Evolutionary conservation across 2,329 filamentous ascomycete species (phyloP).

Genomic region (Bipolaris victoriae): DNA sequence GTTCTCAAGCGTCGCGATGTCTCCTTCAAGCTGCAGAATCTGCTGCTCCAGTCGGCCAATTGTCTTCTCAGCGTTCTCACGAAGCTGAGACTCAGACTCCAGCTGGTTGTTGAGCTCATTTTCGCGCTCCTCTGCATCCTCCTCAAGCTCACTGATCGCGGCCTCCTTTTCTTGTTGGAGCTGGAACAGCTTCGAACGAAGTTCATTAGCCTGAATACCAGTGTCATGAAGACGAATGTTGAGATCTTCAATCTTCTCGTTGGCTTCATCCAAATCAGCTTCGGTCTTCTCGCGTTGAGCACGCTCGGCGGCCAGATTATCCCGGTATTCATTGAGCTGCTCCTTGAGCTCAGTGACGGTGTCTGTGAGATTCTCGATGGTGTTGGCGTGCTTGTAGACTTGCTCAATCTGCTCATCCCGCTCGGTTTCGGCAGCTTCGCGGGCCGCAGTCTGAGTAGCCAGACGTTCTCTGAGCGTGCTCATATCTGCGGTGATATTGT

Average conservation of each 20-base stretch:
- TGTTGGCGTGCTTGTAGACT: conserved; percentile 46
- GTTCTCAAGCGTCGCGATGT: conserved; percentile 37
- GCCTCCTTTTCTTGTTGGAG: conserved; percentile 52
- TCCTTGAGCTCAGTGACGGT: conserved; percentile 49
- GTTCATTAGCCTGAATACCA: conserved; percentile 56
- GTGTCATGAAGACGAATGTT: conserved; percentile 49
- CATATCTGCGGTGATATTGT: conserved; percentile 41
- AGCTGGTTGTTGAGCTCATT: conserved; percentile 49
- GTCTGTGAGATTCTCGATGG: conserved; percentile 39
- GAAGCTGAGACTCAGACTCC: conserved; percentile 46
- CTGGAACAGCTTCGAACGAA: conserved; percentile 56
- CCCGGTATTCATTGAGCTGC: conserved; percentile 48
- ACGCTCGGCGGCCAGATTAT: conserved; percentile 50
- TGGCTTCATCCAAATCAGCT: conserved; percentile 51
- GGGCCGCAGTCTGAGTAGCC: conserved; percentile 38
- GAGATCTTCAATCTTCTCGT: conserved; percentile 50
- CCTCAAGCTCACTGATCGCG: conserved; percentile 48
- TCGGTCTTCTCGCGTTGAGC: conserved; percentile 54
- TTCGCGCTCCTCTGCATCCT: conserved; percentile 48
- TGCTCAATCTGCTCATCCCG: conserved; percentile 46
- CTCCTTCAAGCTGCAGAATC: conserved; percentile 44
- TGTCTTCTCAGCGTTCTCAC: conserved; percentile 48
- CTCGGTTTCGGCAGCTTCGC: conserved; percentile 47
- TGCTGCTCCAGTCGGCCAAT: conserved; percentile 41
- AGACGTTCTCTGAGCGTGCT: conserved; percentile 43